Base-by-base conservation (phyloP, 2,329 filamentous ascomycete genomes). In the Xylariaceae sp. region DNA sequence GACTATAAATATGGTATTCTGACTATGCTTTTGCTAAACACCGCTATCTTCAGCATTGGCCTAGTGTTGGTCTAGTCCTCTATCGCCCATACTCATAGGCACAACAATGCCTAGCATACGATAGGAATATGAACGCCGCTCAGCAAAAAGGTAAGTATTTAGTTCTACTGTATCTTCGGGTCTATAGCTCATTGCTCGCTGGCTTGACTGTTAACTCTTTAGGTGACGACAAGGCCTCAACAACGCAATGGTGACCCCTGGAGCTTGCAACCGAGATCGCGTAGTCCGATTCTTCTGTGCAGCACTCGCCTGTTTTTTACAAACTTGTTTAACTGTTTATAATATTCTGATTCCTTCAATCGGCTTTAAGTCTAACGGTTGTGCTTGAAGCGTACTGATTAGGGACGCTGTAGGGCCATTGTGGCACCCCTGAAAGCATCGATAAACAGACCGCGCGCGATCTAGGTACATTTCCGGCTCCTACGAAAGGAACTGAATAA, bases 371-470 rank as follows among this genome's bases (percentile, higher is more conserved):
- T n/a, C n/a, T n/a, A n/a, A n/a, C n/a, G n/a, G n/a, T 29, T 31
- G 26, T n/a, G n/a, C 37, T 53, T 24, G 11, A 24, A 46, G 9
- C 16, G 6, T 26, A 11, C 7, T 49, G 45, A 16, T 47, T 16
- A 33, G 33, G 19, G 9, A 11, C 29, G 39, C 41, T 45, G 31
- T n/a, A 39, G 37, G 43, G n/a, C 29, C 34, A 26, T 21, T 33
- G 43, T 47, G 24, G 33, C 28, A 54, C 56, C 51, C 56, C 56
- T 51, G 23, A 55, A 46, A 12, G 17, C 26, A 45, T 37, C 40
- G 39, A 45, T 17, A 26, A 47, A 16, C 29, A 2, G 17, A 43
- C 40, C 47, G n/a, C n/a, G n/a, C 17, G 40, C 29, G 26, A 16
- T n/a, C 31, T 29, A 39, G 17, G n/a, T 40, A 44, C 31, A 26